Conservation (phyloP, 164 flowering plant species). For the Protea cynaroides region DNA sequence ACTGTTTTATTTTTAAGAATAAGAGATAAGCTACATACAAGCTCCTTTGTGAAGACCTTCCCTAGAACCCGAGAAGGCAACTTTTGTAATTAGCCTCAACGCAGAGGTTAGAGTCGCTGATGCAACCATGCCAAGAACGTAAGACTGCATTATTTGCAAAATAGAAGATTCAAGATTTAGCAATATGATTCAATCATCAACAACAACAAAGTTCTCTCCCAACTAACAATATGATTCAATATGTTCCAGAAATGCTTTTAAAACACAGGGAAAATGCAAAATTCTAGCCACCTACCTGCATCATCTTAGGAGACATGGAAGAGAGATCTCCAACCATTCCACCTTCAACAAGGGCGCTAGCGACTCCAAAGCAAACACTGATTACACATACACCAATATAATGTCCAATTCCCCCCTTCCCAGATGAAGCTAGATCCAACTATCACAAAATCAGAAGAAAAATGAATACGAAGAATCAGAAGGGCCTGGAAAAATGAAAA, state of each 20-base stretch:
- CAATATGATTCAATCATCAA: too few relatives aligned
- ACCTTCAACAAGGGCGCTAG: conserved; percentile 18
- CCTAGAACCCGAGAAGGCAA: conserved; percentile 22
- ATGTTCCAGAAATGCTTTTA: too few relatives aligned
- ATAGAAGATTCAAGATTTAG: too few relatives aligned
- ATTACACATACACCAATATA: conserved; percentile 13
- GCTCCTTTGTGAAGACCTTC: conserved; percentile 27
- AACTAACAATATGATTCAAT: too few relatives aligned
- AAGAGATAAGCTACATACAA: conserved; percentile 12
- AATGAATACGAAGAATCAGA: not conserved
- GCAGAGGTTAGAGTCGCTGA: conserved; percentile 26
- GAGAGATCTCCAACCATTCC: conserved; percentile 26
- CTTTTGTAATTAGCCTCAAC: conserved; percentile 26
- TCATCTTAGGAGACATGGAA: conserved; percentile 8
- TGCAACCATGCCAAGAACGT: conserved; percentile 19
- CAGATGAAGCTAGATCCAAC: conserved; percentile 19
- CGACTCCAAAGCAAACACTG: conserved; percentile 14
- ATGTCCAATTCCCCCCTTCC: conserved; percentile 12
- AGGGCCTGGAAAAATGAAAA: not conserved
- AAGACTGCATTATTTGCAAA: conserved; percentile 9
- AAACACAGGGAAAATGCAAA: too few relatives aligned
- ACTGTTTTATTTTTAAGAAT: too few relatives aligned
- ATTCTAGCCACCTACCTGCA: too few relatives aligned
- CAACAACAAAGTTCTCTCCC: too few relatives aligned
- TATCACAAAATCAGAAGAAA: not conserved